phyloP scores from a whole-genome alignment of 768 basidiomycete species.

The Macrolepiota dolichaula region DNA sequence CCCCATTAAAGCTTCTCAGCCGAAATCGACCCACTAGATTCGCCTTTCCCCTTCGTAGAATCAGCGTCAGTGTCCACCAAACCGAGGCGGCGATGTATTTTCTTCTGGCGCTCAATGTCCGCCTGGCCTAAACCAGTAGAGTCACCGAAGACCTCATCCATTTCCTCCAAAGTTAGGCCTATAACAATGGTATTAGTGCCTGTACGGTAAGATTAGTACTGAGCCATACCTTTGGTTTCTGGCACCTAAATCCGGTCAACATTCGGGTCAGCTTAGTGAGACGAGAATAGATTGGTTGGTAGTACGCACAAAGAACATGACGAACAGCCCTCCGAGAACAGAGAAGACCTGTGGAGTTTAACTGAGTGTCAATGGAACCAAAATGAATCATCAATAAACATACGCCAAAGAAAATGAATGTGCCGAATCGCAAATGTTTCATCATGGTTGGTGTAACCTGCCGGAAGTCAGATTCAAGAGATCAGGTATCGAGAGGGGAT shows the following conservation, averaged over 20 bases:
- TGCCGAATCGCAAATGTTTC: slow-evolving; percentile 59
- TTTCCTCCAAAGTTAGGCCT: slow-evolving; percentile 69
- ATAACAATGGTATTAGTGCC: slow-evolving; percentile 1
- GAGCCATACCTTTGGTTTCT: slow-evolving; percentile 63
- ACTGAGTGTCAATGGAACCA: background rate
- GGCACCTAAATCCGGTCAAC: slow-evolving; percentile 41
- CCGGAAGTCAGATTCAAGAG: slow-evolving; percentile 2
- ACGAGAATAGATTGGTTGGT: background rate
- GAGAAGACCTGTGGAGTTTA: slow-evolving; percentile 48
- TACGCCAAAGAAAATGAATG: slow-evolving; percentile 77
- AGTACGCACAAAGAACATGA: slow-evolving; percentile 55
- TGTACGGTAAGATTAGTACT: background rate
- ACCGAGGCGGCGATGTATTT: slow-evolving; percentile 63
- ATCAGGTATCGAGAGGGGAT: background rate
- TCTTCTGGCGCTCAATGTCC: slow-evolving; percentile 45
- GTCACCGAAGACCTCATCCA: slow-evolving; percentile 75
- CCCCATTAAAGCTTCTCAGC: background rate
- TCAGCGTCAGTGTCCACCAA: slow-evolving; percentile 28
- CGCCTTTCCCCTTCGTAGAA: slow-evolving; percentile 18
- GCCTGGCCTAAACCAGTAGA: slow-evolving; percentile 47
- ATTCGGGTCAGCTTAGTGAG: background rate
- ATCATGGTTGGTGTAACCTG: slow-evolving; percentile 71
- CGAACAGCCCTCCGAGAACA: slow-evolving; percentile 62
- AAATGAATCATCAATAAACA: slow-evolving; percentile 16
- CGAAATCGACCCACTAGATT: slow-evolving; percentile 14